A percentile compares a stretch with the other conserved stretches of the same genome.
phyloP scores from a whole-genome alignment of 2,329 filamentous ascomycete species.

The Sordariomycetes sp. region DNA sequence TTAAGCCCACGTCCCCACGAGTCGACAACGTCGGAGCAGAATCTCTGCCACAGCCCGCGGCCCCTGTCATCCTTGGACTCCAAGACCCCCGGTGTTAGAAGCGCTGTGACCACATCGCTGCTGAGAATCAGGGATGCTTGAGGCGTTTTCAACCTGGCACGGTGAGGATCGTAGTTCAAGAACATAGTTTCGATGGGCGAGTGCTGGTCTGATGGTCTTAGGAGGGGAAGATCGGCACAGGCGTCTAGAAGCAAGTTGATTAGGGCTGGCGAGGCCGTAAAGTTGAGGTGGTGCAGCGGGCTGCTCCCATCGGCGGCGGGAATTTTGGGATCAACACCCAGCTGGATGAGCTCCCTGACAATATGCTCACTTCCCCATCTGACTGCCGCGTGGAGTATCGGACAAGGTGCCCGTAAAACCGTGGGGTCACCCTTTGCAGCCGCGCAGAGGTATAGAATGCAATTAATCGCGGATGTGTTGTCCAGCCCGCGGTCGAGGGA shows the following conservation, averaged over 20 bases:
- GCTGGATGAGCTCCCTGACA: background rate
- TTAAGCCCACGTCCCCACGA: background rate
- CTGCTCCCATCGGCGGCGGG: background rate
- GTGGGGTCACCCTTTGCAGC: background rate
- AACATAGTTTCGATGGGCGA: conserved; percentile 6
- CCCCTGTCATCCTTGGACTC: background rate
- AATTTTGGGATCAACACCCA: conserved; percentile 5
- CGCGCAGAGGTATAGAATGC: background rate
- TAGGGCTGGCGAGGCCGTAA: conserved; percentile 2
- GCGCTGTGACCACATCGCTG: background rate
- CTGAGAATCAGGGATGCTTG: background rate
- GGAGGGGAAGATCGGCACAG: background rate
- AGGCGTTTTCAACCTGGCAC: background rate
- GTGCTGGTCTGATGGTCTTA: background rate
- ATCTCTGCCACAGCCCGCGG: conserved; percentile 5
- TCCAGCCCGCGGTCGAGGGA: background rate
- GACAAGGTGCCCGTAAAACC: background rate
- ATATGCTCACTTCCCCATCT: conserved; percentile 5
- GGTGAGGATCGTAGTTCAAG: background rate
- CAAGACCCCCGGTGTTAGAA: background rate
- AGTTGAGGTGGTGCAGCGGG: conserved; percentile 6
- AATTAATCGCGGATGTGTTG: background rate
- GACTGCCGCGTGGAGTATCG: conserved; percentile 3
- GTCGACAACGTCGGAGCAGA: background rate
- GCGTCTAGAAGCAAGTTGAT: conserved; percentile 1